Evolutionary conservation across 2,329 filamentous ascomycete species (phyloP).

Genomic region (Botryotinia globosa): DNA sequence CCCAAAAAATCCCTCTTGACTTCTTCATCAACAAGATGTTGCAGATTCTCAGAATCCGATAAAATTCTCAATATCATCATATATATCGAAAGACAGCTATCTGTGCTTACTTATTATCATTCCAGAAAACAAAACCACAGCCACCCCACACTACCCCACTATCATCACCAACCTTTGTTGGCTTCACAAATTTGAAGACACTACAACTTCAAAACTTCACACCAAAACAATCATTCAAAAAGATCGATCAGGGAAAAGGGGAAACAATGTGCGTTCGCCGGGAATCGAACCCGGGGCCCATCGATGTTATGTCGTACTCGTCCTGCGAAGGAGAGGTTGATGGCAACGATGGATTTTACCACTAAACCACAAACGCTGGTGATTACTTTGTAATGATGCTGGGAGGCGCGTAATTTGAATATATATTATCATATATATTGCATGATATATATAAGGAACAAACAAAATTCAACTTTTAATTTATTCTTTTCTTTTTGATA

Average conservation of each 20-base stretch:
- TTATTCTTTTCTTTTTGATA: too few relatives aligned
- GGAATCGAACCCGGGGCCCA: conserved; percentile 26
- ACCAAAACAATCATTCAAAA: neutral
- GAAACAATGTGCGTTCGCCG: neutral
- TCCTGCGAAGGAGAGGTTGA: neutral
- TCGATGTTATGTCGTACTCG: conserved; percentile 24
- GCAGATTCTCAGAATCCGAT: neutral
- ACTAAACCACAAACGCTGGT: conserved; percentile 23
- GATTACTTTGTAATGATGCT: conserved; percentile 18
- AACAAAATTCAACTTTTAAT: too few relatives aligned
- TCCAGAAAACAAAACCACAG: neutral
- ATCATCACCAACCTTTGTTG: too few relatives aligned
- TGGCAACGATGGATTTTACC: conserved; percentile 24
- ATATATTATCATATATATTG: too few relatives aligned
- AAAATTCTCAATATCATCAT: neutral
- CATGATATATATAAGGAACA: too few relatives aligned
- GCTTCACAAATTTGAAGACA: neutral
- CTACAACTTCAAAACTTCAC: neutral
- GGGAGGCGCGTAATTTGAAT: accelerated
- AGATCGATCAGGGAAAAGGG: too few relatives aligned
- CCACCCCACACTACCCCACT: neutral
- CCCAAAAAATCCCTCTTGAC: neutral
- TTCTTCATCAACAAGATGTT: neutral
- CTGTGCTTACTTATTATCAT: neutral
- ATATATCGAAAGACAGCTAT: neutral